Conservation (phyloP, 179 eudicot species). For the Silene noctiflora region DNA sequence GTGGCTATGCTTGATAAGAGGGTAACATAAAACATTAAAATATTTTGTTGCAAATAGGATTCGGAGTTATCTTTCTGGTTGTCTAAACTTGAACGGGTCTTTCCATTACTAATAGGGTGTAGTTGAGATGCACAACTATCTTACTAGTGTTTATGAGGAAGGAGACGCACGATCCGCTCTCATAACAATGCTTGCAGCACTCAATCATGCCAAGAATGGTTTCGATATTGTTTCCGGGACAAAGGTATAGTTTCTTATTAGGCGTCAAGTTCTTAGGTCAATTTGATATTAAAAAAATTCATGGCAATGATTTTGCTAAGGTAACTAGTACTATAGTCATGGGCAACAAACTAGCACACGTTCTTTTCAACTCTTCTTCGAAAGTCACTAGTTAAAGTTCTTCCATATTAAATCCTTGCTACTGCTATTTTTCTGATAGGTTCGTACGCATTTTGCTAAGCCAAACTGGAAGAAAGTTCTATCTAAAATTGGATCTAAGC, state of each 20-base stretch:
- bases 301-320: no score
- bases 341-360: no score
- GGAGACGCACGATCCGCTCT: constrained; percentile 99
- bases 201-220: constrained; percentile 96
- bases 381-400: no score
- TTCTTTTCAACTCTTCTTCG: no score
- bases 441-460: constrained; percentile 90
- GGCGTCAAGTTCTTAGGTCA: not conserved
- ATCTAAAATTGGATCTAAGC: constrained; percentile 70
- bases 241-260: constrained; percentile 42
- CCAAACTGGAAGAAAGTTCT: constrained; percentile 96
- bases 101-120: constrained; percentile 56
- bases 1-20: constrained; percentile 91
- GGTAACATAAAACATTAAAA: constrained; percentile 37
- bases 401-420: not conserved
- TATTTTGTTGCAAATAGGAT: not conserved
- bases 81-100: not conserved
- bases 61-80: not conserved
- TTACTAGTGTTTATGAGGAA: constrained; percentile 97
- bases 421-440: constrained; percentile 40
- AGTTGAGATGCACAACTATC: constrained; percentile 95
- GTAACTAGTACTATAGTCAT: no score
- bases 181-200: constrained; percentile 96
- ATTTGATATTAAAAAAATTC: not conserved
- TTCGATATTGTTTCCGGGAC: constrained; percentile 95